Evolutionary conservation across 1,284 basidiomycete species (phyloP).

Genomic region (Tilletia horrida): DNA sequence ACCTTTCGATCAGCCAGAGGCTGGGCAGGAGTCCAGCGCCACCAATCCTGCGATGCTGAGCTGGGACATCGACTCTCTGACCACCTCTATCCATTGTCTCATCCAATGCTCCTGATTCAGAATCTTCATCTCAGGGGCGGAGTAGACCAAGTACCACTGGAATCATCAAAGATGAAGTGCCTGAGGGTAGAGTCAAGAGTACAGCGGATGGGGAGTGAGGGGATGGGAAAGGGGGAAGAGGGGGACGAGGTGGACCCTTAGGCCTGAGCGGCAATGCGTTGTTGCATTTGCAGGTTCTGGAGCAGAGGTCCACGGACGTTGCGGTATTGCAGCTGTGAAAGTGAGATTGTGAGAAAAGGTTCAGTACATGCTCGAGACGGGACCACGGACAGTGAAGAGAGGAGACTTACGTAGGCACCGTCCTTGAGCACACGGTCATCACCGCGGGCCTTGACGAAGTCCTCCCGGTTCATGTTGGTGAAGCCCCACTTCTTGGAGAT

Average conservation of each 20-base stretch:
- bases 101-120: no score
- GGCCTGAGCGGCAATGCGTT: constrained; percentile 46
- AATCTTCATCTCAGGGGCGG: no score
- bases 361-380: not conserved
- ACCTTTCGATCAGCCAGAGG: no score
- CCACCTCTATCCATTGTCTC: no score
- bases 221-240: not conserved
- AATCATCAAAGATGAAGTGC: no score
- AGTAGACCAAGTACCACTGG: no score
- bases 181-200: not conserved
- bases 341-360: not conserved
- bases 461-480: constrained; percentile 87
- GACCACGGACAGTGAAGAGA: not conserved
- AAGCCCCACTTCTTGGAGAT: constrained; percentile 71
- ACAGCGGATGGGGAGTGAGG: not conserved
- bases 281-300: constrained; percentile 52
- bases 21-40: no score
- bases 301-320: constrained; percentile 52
- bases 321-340: constrained; percentile 46
- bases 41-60: no score
- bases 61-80: no score
- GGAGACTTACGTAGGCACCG: constrained; percentile 56
- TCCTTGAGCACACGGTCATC: constrained; percentile 59
- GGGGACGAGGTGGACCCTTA: not conserved
- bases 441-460: constrained; percentile 82